Conservation (phyloP, 192 early-diverging fungal species). For the Backusella circina region DNA sequence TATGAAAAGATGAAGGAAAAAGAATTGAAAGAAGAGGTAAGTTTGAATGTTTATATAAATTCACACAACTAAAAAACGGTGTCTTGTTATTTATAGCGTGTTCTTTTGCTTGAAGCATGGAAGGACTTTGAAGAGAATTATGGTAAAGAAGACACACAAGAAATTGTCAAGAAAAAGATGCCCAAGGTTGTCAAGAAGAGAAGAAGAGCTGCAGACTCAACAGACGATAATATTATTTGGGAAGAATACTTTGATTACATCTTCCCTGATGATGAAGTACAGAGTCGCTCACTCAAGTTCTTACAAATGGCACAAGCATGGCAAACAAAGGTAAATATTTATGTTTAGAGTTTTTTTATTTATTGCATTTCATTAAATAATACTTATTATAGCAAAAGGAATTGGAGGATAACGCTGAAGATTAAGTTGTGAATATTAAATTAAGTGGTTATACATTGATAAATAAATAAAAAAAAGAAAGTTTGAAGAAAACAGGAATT, state of each 20-base stretch:
- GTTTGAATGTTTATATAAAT: background rate
- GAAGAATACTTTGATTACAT: constrained; percentile 99
- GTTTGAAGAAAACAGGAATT: background rate
- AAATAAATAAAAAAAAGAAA: background rate
- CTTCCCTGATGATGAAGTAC: constrained; percentile 93
- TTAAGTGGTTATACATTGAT: background rate
- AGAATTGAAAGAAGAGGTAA: constrained; percentile 75
- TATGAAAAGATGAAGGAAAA: constrained; percentile 67
- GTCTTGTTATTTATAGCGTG: constrained; percentile 42
- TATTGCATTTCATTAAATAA: background rate
- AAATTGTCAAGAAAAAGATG: constrained; percentile 69
- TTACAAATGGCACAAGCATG: constrained; percentile 89
- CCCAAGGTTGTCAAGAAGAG: constrained; percentile 92
- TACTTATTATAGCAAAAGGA: constrained; percentile 4
- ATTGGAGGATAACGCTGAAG: background rate
- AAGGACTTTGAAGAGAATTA: constrained; percentile 74
- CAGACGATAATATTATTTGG: constrained; percentile 60
- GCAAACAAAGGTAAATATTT: constrained; percentile 43
- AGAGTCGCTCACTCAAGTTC: constrained; percentile 85
- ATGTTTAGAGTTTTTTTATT: background rate
- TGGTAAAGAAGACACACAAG: constrained; percentile 48
- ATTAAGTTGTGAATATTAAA: constrained; percentile 8
- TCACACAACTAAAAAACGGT: background rate
- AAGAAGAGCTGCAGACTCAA: constrained; percentile 60
- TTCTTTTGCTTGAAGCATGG: constrained; percentile 90